Conservation (phyloP, 805 yeast species). For the Grigorovia yakushimaensis region DNA sequence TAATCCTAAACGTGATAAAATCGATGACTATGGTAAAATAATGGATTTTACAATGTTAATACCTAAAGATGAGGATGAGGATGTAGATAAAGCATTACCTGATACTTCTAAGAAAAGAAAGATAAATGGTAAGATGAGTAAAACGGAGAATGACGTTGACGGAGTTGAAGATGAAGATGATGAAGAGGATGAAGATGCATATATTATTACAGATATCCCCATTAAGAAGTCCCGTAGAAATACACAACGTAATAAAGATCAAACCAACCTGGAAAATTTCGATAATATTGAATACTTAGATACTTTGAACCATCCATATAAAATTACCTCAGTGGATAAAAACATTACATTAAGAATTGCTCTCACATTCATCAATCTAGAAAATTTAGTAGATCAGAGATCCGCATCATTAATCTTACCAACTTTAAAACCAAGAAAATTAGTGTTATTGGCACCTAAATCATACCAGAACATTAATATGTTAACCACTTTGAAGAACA, state of each 20-base stretch:
- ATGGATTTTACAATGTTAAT: conserved; percentile 58
- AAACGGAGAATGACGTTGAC: conserved; percentile 2
- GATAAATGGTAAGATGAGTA: not conserved
- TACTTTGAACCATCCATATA: conserved; percentile 43
- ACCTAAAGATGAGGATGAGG: conserved; percentile 38
- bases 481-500: conserved; percentile 11
- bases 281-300: conserved; percentile 46
- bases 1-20: conserved; percentile 44
- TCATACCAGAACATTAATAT: conserved; percentile 13
- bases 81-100: not conserved
- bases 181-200: conserved; percentile 21
- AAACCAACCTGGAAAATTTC: conserved; percentile 31
- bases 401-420: conserved; percentile 73
- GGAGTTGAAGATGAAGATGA: conserved; percentile 14
- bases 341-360: conserved; percentile 55
- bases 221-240: conserved; percentile 12
- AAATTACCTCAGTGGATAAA: conserved; percentile 28
- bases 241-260: conserved; percentile 24
- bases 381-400: conserved; percentile 76
- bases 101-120: not conserved
- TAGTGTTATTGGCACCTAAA: conserved; percentile 36
- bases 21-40: conserved; percentile 82
- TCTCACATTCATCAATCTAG: conserved; percentile 65
- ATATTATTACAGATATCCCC: conserved; percentile 16
- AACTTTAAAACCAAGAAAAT: conserved; percentile 64